These are phyloP conservation scores for Wickerhamomyces queroliae DNA, from an alignment of 805 yeast genomes.

Conservation along the genomic window DNA sequence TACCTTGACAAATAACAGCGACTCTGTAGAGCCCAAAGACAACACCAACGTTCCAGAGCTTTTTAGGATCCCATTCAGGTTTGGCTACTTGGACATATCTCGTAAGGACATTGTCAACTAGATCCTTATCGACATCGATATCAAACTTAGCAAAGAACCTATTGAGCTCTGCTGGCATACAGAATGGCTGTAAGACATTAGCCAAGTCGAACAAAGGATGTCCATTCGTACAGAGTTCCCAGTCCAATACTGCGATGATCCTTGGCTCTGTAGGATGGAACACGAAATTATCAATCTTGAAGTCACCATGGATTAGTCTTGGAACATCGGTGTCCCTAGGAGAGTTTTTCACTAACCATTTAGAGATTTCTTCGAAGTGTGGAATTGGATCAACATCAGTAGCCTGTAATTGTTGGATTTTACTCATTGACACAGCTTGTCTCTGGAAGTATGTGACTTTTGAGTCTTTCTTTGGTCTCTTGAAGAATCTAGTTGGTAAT, in stretches of 20 bases:
- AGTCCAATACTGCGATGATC: conserved; percentile 53
- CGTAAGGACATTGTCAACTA: conserved; percentile 14
- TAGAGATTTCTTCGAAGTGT: conserved; percentile 32
- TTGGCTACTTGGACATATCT: conserved; percentile 10
- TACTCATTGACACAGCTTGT: conserved; percentile 42
- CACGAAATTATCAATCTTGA: conserved; percentile 58
- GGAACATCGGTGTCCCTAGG: conserved; percentile 42
- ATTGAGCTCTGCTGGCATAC: conserved; percentile 35
- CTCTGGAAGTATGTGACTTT: conserved; percentile 44
- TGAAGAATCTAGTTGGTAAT: conserved; percentile 40
- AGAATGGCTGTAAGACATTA: conserved; percentile 50
- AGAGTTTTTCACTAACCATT: conserved; percentile 35
- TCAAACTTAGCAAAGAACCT: conserved; percentile 20
- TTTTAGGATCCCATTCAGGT: conserved; percentile 22
- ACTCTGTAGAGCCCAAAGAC: conserved; percentile 52
- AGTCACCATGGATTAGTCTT: conserved; percentile 57
- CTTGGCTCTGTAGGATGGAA: conserved; percentile 45
- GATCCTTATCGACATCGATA: conserved; percentile 6
- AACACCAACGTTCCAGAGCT: conserved; percentile 43
- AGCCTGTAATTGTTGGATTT: conserved; percentile 35
- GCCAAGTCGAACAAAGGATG: conserved; percentile 60
- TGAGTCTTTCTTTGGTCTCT: conserved; percentile 23
- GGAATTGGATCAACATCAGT: conserved; percentile 41
- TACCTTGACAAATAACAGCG: conserved; percentile 56
- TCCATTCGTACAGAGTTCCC: conserved; percentile 64